Base-by-base conservation (phyloP, 2,329 filamentous ascomycete genomes). In the Neodidymelliopsis sp. region DNA sequence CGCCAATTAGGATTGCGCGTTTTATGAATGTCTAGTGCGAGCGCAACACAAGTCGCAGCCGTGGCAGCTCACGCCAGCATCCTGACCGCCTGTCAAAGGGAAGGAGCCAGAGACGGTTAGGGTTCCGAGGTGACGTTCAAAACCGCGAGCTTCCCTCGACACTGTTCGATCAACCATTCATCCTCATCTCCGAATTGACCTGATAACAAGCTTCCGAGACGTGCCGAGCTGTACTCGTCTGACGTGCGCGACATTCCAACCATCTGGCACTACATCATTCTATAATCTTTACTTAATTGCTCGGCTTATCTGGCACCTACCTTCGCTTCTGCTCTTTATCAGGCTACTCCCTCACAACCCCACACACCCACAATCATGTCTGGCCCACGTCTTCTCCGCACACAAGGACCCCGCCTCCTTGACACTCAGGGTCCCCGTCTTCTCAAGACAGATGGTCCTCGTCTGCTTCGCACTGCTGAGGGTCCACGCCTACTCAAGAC, bases 21-120 rank as follows among this genome's bases (percentile, higher is more conserved):
- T 44, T 52, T 55, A 48, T 55, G 48, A 41, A 30, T 22, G 45
- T 9, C 33, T 50, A 53, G 49, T 53, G 46, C 49, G 43, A 38
- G 37, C 15, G 37, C 43, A 35, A 53, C 34, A 28, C 37, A 48
- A 25, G 18, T 39, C 25, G 6, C 25, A 39, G 34, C 49, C 43
- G 18, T 39, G 25, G 6, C 25, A 39, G 34, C 49, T 48, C 37
- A 48, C 38, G 42, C 49, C 49, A 53, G 49, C 34, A 25, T 47
- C 4, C 47, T 54, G 54, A 57, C 54, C 49, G 54, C 54, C 38
- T 46, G 27, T 24, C 24, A 6, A 33, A 41, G 20, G 30, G 35
- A 31, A 45, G 41, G 34, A 35, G 15, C 40, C 40, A 35, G 36
- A 13, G 23, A 50, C 15, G 36, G 47, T 24, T 41, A 45, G 30